Conservation (phyloP, 495 filamentous ascomycete species). For the Aspergillus ostianus region DNA sequence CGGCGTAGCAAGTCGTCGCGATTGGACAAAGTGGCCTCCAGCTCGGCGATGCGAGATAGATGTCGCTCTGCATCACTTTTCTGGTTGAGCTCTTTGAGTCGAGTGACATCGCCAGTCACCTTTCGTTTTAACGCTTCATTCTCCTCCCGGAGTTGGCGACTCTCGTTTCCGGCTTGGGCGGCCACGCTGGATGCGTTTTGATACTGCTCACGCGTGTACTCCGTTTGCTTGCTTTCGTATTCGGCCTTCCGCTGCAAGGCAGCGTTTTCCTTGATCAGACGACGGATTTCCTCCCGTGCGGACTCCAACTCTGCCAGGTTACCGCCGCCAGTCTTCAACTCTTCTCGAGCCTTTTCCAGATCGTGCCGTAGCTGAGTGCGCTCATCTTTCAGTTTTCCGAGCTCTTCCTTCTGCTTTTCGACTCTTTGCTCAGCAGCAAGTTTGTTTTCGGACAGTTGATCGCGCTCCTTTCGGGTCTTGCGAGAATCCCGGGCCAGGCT, state of each 20-base stretch:
- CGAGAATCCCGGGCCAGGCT: conserved; percentile 37
- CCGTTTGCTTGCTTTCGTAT: conserved; percentile 51
- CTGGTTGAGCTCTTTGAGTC: conserved; percentile 52
- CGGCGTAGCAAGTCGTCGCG: conserved; percentile 51
- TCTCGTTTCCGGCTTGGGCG: conserved; percentile 50
- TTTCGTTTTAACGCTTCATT: conserved; percentile 49
- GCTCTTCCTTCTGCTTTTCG: conserved; percentile 44
- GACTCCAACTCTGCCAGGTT: conserved; percentile 48
- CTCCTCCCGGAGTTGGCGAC: conserved; percentile 43
- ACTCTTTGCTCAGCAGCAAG: conserved; percentile 29
- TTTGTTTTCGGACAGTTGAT: conserved; percentile 25
- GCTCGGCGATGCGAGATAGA: conserved; percentile 44
- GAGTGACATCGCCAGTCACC: conserved; percentile 49
- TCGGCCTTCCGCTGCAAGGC: conserved; percentile 48
- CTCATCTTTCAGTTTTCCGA: conserved; percentile 48
- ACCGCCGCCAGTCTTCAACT: conserved; percentile 50
- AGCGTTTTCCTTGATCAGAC: conserved; percentile 39
- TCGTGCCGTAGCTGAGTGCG: conserved; percentile 47
- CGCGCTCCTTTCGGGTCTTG: conserved; percentile 37
- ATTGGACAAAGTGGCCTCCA: conserved; percentile 40
- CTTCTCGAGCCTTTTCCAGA: conserved; percentile 45
- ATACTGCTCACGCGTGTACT: conserved; percentile 62
- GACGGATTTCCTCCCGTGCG: conserved; percentile 43
- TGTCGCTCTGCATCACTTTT: conserved; percentile 38
- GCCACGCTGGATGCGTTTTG: conserved; percentile 59